Conservation (phyloP, 768 basidiomycete genomes). For the Obba rivulosa region DNA sequence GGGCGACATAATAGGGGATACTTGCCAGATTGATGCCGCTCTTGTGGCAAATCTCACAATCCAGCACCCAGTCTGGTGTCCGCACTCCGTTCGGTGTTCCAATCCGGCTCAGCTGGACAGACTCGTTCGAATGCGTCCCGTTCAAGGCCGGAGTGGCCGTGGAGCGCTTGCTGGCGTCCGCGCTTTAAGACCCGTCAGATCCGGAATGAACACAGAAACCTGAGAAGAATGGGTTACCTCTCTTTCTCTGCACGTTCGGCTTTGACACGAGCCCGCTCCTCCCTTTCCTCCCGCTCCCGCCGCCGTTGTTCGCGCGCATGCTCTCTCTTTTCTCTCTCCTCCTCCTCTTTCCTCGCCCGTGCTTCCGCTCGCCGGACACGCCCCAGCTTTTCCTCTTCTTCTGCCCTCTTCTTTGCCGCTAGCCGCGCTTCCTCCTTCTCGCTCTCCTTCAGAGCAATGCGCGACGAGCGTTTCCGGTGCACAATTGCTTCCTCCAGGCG, state of each 20-base stretch:
- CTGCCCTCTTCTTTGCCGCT: slow-evolving; percentile 52
- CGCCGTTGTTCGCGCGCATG: slow-evolving; percentile 48
- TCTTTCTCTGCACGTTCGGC: slow-evolving; percentile 15
- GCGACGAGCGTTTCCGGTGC: slow-evolving; percentile 87
- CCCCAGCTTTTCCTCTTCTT: slow-evolving; percentile 63
- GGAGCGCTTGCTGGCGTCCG: slow-evolving; percentile 1
- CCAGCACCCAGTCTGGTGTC: slow-evolving; percentile 75
- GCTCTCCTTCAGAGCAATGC: slow-evolving; percentile 75
- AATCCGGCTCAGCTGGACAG: slow-evolving; percentile 20
- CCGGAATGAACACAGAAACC: neutral
- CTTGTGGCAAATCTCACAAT: slow-evolving; percentile 81
- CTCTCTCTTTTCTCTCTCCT: slow-evolving; percentile 42
- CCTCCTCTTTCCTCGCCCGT: slow-evolving; percentile 34
- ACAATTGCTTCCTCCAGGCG: slow-evolving; percentile 69
- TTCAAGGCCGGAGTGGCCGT: slow-evolving; percentile 9
- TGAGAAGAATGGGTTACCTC: slow-evolving; percentile 2
- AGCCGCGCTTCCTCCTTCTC: slow-evolving; percentile 71
- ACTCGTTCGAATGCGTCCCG: slow-evolving; percentile 12
- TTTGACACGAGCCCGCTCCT: slow-evolving; percentile 25
- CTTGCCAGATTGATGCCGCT: slow-evolving; percentile 70
- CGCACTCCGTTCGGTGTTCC: slow-evolving; percentile 40
- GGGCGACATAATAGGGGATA: slow-evolving; percentile 1
- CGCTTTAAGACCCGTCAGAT: slow-evolving; percentile 1
- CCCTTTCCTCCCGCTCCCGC: slow-evolving; percentile 39
- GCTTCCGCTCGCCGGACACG: slow-evolving; percentile 48